A percentile compares a stretch with the other conserved stretches of the same genome.
Conservation (phyloP, 306 rosid species). For the Senna tora region DNA sequence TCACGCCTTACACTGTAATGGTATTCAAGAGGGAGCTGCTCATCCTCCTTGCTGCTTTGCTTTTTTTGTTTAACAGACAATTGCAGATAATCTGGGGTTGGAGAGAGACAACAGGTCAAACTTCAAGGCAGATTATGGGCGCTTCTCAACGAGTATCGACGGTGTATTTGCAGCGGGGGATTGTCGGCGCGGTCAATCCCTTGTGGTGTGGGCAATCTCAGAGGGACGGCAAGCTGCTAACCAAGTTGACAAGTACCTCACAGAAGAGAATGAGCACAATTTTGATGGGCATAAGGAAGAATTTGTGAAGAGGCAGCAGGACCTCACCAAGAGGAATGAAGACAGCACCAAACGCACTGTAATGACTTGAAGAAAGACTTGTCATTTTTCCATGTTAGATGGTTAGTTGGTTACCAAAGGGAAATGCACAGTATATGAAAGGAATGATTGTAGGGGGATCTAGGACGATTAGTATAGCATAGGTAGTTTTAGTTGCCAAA, state of each 20-base stretch:
- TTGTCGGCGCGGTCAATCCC: slow-evolving; percentile 92
- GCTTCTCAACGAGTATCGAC: slow-evolving; percentile 73
- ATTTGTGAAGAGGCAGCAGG: slow-evolving; percentile 54
- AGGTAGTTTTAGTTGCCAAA: slow-evolving; percentile 31
- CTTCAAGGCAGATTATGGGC: slow-evolving; percentile 88
- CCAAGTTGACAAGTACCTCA: slow-evolving; percentile 70
- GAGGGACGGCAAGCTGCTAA: slow-evolving; percentile 92
- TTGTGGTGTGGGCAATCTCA: slow-evolving; percentile 96
- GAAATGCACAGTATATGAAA: slow-evolving; percentile 12
- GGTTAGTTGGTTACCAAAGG: slow-evolving; percentile 28
- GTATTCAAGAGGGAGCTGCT: neutral
- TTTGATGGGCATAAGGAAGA: slow-evolving; percentile 46
- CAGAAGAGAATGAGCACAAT: slow-evolving; percentile 45
- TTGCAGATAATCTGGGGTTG: slow-evolving; percentile 77
- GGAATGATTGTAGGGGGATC: slow-evolving; percentile 10
- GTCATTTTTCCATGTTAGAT: slow-evolving; percentile 17
- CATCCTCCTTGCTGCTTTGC: slow-evolving; percentile 8
- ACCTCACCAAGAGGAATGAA: slow-evolving; percentile 48
- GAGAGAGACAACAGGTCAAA: slow-evolving; percentile 82
- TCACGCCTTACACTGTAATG: neutral
- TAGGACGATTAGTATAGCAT: neutral
- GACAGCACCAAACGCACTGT: slow-evolving; percentile 66
- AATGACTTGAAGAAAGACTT: slow-evolving; percentile 49
- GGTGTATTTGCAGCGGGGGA: slow-evolving; percentile 93
- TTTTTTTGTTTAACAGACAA: slow-evolving; percentile 60